Conservation (phyloP, 805 yeast genomes). For the Candida ovalis region DNA sequence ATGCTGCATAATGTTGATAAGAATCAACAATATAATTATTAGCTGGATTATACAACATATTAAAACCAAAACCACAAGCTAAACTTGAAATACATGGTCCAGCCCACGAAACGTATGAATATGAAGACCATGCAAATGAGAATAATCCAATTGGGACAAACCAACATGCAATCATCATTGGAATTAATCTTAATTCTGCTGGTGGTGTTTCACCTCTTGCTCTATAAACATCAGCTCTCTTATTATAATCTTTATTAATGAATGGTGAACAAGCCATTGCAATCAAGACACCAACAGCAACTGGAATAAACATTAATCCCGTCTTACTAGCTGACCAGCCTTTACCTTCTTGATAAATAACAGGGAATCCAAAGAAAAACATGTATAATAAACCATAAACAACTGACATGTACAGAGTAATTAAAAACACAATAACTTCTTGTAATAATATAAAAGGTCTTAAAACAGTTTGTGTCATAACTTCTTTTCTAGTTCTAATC, state of each 20-base stretch:
- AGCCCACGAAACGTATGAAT: conserved; percentile 46
- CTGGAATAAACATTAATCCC: conserved; percentile 56
- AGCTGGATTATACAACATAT: conserved; percentile 56
- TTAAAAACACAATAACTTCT: conserved; percentile 52
- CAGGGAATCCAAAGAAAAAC: conserved; percentile 64
- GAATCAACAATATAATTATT: conserved; percentile 62
- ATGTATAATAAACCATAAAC: conserved; percentile 57
- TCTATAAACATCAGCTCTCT: conserved; percentile 41
- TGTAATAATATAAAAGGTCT: conserved; percentile 49
- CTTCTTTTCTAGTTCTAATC: conserved; percentile 35
- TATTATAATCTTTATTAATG: conserved; percentile 48
- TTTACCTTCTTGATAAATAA: conserved; percentile 52
- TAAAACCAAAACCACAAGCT: conserved; percentile 52
- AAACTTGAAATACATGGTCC: conserved; percentile 53
- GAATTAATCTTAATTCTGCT: conserved; percentile 49
- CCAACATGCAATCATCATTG: conserved; percentile 60
- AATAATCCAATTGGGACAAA: conserved; percentile 50
- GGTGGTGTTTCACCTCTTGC: conserved; percentile 49
- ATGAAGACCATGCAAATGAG: conserved; percentile 54
- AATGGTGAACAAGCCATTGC: conserved; percentile 41
- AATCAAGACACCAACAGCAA: conserved; percentile 49
- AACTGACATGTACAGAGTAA: conserved; percentile 57
- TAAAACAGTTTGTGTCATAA: conserved; percentile 42
- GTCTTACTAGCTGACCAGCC: conserved; percentile 52
- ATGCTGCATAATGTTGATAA: conserved; percentile 58